These are phyloP conservation scores for Penicillium crustosum DNA, from an alignment of 2,329 filamentous ascomycete genomes.

Conservation along the genomic window DNA sequence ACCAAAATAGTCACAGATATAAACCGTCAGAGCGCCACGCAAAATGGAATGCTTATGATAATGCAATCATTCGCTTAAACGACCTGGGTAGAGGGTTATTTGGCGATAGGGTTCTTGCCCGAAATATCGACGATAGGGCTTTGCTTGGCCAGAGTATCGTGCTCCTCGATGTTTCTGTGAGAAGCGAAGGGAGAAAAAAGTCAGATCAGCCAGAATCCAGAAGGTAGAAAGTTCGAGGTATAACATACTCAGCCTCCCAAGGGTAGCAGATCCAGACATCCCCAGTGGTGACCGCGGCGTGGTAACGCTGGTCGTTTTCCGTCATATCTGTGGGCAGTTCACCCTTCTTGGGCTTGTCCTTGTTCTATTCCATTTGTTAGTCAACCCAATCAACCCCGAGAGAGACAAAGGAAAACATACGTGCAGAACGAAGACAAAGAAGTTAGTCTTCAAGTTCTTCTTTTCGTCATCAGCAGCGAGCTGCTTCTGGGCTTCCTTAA, in stretches of 20 bases:
- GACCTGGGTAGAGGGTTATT: constrained; percentile 5
- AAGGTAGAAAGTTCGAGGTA: not conserved
- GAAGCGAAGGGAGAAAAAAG: constrained; percentile 5
- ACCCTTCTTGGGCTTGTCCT: constrained; percentile 96
- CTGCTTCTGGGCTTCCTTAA: constrained; percentile 73
- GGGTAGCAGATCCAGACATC: constrained; percentile 99
- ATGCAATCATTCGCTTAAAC: constrained; percentile 25
- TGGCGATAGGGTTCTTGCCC: not conserved
- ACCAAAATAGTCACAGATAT: constrained; percentile 10
- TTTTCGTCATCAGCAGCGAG: constrained; percentile 67
- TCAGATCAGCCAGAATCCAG: constrained; percentile 22
- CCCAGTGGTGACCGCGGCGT: constrained; percentile 81
- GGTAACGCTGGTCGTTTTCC: constrained; percentile 64
- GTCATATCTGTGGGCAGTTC: constrained; percentile 76
- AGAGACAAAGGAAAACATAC: constrained; percentile 50
- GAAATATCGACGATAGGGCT: constrained; percentile 22
- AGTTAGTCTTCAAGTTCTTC: constrained; percentile 78
- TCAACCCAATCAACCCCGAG: not conserved
- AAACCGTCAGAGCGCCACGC: constrained; percentile 18
- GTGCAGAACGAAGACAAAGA: constrained; percentile 94
- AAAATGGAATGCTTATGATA: constrained; percentile 17
- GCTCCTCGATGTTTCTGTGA: constrained; percentile 78
- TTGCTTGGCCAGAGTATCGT: constrained; percentile 68
- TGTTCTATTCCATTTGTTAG: constrained; percentile 64
- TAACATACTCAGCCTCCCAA: constrained; percentile 78